Base-by-base conservation (phyloP, 257 asterid genomes). In the Solanum virginianum region DNA sequence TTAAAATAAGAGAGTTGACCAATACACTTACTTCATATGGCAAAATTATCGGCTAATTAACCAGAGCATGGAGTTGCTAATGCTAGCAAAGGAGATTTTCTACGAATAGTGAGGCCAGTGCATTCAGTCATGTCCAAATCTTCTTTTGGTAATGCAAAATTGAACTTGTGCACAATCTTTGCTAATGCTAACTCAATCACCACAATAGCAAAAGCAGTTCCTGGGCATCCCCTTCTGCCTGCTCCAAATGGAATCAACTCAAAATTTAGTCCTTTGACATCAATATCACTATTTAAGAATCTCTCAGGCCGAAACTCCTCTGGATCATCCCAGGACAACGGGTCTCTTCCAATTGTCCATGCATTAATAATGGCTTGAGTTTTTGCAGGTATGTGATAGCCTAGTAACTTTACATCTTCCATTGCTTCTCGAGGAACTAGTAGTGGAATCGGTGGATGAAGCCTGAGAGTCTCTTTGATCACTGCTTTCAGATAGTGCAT, bases 181-280 rank as follows among this genome's bases (percentile, higher is more conserved):
- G 97, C 94, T 4, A 92, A 39, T 10, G 84, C 90, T 51, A 92
- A 85, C 82, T 91, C 95, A 82, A 17, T 56, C 1, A 81, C 75
- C 1, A 82, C 84, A 70, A 82, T 49, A 1, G 85, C 90, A 55
- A 89, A 90, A 2, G 72, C 5, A 9, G 71, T 79, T 6, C 95
- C 97, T 0, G 93, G 96, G 47, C 96, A 91, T 1, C 88, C 91
- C 80, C 94, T 89, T 53, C 94, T 77, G 0, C 97, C 97, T 0
- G 93, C 91, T 2, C 97, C 96, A 56, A 91, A 93, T 0, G 95
- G 96, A 8, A 86, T 87, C 18, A 89, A 74, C 85, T 92, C 92
- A 51, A 90, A 91, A 63, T 92, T 80, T 0, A 85, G 68, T 18
- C 96, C 95, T 54, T 12, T 88, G 62, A 81, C 84, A 79, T 92